Conservation (phyloP, 306 rosid species). For the Ceratonia siliqua region DNA sequence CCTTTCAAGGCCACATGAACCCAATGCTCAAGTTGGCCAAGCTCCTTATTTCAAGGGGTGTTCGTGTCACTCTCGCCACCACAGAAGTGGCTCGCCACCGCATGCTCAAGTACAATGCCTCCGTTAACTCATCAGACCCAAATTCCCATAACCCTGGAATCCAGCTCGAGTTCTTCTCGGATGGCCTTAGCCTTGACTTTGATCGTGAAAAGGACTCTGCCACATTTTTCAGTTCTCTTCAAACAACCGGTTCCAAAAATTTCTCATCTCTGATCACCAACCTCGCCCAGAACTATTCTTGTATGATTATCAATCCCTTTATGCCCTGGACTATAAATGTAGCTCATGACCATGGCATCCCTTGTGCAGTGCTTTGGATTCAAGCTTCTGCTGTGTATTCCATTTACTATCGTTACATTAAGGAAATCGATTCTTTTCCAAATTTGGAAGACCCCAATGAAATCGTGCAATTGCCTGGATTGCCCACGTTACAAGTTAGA, state of each 20-base stretch:
- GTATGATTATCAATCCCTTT: conserved; percentile 44
- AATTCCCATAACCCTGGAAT: background rate
- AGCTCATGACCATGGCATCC: conserved; percentile 28
- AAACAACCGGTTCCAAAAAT: conserved; percentile 31
- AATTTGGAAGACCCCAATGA: conserved; percentile 28
- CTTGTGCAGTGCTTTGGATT: conserved; percentile 50
- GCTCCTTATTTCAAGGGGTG: conserved; percentile 44
- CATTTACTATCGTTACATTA: conserved; percentile 37
- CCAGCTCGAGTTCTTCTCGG: conserved; percentile 52
- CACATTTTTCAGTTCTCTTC: background rate
- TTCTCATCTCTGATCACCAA: conserved; percentile 32
- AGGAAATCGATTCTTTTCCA: conserved; percentile 26
- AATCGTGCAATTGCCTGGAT: conserved; percentile 29
- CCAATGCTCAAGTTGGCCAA: conserved; percentile 56
- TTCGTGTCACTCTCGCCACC: conserved; percentile 49
- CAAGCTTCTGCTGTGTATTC: conserved; percentile 48
- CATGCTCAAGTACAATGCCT: conserved; percentile 19
- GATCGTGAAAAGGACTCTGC: conserved; percentile 23
- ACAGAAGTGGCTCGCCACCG: conserved; percentile 37
- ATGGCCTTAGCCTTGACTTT: conserved; percentile 45
- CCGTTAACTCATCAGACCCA: background rate
- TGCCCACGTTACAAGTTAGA: conserved; percentile 23
- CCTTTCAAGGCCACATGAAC: conserved; percentile 60
- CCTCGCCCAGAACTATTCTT: conserved; percentile 26
- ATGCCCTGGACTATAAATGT: conserved; percentile 33